phyloP scores from a whole-genome alignment of 257 asterid genomes.

The Ballota nigra region DNA sequence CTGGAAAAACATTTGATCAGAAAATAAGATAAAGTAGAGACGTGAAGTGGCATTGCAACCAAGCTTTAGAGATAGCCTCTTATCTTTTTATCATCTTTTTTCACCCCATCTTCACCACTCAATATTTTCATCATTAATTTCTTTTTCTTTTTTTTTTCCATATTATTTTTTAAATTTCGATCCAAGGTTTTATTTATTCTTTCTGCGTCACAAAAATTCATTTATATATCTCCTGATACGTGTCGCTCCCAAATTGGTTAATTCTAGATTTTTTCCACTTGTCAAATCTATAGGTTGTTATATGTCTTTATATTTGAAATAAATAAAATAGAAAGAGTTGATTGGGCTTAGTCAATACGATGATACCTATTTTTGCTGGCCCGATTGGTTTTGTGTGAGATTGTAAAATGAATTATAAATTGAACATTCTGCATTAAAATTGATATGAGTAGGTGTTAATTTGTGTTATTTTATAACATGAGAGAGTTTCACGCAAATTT shows the following conservation, averaged over 20 bases:
- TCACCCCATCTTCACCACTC: slow-evolving; percentile 10
- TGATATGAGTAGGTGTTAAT: too few species aligned
- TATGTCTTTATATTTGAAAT: not conserved
- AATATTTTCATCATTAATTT: not conserved
- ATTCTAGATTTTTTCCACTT: not conserved
- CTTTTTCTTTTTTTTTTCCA: not conserved
- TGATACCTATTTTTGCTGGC: not conserved
- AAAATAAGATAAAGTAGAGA: slow-evolving; percentile 17
- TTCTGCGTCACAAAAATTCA: slow-evolving; percentile 19
- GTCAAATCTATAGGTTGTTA: slow-evolving; percentile 2
- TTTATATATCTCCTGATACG: slow-evolving; percentile 1
- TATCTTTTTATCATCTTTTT: slow-evolving; percentile 43
- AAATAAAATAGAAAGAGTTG: not conserved
- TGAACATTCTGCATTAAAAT: too few species aligned
- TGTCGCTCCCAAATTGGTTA: slow-evolving; percentile 11
- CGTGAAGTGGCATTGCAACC: slow-evolving; percentile 29
- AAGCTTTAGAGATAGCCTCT: slow-evolving; percentile 60
- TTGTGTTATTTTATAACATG: too few species aligned
- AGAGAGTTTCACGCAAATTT: too few species aligned
- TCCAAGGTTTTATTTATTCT: not conserved
- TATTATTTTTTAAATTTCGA: not conserved
- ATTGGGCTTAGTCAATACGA: not conserved
- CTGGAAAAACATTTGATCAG: not conserved
- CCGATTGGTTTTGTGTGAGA: not conserved
- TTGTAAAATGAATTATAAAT: too few species aligned